These are phyloP conservation scores for Amanita polypyramis DNA, from an alignment of 768 basidiomycete genomes.

Conservation along the genomic window DNA sequence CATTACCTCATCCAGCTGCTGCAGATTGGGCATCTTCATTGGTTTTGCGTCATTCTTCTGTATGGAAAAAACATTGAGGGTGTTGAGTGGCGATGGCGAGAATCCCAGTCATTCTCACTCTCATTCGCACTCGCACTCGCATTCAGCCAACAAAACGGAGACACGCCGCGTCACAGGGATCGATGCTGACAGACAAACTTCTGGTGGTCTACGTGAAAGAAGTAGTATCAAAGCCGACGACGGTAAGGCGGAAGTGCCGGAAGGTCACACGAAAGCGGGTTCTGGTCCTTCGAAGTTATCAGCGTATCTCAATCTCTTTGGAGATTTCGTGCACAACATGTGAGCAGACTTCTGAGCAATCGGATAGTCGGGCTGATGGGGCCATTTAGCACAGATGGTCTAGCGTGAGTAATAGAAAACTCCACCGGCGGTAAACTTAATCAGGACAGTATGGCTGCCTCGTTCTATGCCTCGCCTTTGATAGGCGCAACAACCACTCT, in stretches of 20 bases:
- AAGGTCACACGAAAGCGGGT: slow-evolving; percentile 18
- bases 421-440: slow-evolving; percentile 2
- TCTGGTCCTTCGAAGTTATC: slow-evolving; percentile 72
- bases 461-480: slow-evolving; percentile 92
- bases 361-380: background rate
- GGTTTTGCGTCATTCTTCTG: slow-evolving; percentile 89
- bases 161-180: slow-evolving; percentile 12
- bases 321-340: slow-evolving; percentile 94
- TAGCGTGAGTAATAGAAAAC: slow-evolving; percentile 48
- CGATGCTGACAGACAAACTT: slow-evolving; percentile 36
- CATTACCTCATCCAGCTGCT: background rate
- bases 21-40: slow-evolving; percentile 68
- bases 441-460: slow-evolving; percentile 71
- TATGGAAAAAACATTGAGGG: slow-evolving; percentile 86
- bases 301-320: slow-evolving; percentile 87
- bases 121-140: slow-evolving; percentile 46
- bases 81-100: slow-evolving; percentile 54
- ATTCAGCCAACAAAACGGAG: slow-evolving; percentile 22
- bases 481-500: slow-evolving; percentile 93
- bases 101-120: slow-evolving; percentile 49
- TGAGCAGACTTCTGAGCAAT: slow-evolving; percentile 16
- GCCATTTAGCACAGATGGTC: slow-evolving; percentile 70
- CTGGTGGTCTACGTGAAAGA: slow-evolving; percentile 40
- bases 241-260: slow-evolving; percentile 10
- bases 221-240: slow-evolving; percentile 21